These are phyloP conservation scores for Salvia splendens DNA, from an alignment of 257 asterid species.

Conservation along the genomic window DNA sequence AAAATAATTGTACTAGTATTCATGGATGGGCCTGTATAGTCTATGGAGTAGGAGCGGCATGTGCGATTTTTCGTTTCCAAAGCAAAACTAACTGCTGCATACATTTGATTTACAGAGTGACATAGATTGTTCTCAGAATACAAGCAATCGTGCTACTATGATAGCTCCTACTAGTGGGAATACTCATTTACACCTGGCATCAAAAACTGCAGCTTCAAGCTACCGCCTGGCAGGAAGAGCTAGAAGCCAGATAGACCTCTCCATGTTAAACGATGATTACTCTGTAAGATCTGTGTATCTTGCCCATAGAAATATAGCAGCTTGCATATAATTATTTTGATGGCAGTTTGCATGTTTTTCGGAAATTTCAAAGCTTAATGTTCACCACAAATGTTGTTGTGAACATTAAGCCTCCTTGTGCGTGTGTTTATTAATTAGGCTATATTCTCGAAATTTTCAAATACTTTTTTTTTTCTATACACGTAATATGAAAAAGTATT, in stretches of 20 bases:
- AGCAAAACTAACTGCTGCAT: conserved; percentile 22
- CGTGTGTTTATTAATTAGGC: neutral
- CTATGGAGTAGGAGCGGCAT: conserved; percentile 6
- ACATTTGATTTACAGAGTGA: conserved; percentile 55
- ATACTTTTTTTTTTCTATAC: neutral
- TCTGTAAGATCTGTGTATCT: conserved; percentile 60
- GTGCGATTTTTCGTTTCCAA: conserved; percentile 16
- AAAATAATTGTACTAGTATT: neutral
- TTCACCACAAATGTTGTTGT: neutral
- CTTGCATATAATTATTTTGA: conserved; percentile 8
- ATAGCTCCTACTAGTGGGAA: conserved; percentile 43
- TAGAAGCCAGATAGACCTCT: conserved; percentile 57
- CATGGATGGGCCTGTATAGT: conserved; percentile 1
- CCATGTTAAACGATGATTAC: conserved; percentile 61
- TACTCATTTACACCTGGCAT: conserved; percentile 34
- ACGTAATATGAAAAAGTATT: conserved; percentile 1
- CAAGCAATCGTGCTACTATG: conserved; percentile 37
- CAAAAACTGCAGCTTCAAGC: conserved; percentile 45
- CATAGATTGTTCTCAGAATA: conserved; percentile 51
- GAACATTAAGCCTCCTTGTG: neutral
- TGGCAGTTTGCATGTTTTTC: conserved; percentile 6
- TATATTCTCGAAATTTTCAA: conserved; percentile 1
- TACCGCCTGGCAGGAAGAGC: conserved; percentile 58
- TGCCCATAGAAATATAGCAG: neutral
- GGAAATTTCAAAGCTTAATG: conserved; percentile 12